Evolutionary conservation across 371 early-diverging fungal species (phyloP).

Genomic region (Mortierella sp.): DNA sequence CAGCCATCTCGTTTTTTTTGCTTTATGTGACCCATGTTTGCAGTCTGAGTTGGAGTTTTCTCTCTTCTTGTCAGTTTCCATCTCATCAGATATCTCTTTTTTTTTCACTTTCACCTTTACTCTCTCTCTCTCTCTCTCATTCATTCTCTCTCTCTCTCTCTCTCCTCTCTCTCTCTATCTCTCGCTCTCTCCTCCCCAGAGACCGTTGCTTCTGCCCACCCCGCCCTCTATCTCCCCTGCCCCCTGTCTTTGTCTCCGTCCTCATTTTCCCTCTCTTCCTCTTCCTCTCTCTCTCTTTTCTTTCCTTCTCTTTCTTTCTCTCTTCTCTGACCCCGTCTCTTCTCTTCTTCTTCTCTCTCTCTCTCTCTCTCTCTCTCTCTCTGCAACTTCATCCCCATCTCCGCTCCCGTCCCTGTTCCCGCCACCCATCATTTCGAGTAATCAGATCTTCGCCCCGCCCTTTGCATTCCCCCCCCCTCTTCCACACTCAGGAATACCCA

Average conservation of each 20-base stretch:
- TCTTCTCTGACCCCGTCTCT: background rate
- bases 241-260: background rate
- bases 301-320: background rate
- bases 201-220: too few relatives aligned
- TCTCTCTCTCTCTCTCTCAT: background rate
- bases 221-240: background rate
- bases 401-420: constrained; percentile 32
- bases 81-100: background rate
- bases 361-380: constrained; percentile 18
- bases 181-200: background rate
- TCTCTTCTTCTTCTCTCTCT: constrained; percentile 1
- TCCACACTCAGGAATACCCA: too few relatives aligned
- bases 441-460: background rate
- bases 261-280: background rate
- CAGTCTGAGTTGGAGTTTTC: too few relatives aligned
- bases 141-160: constrained; percentile 6
- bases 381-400: background rate
- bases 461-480: background rate
- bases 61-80: background rate
- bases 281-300: constrained; percentile 6
- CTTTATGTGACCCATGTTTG: too few relatives aligned
- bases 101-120: background rate
- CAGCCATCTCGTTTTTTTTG: too few relatives aligned
- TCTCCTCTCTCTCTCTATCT: background rate
- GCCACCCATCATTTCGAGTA: background rate